Evolutionary conservation across 768 basidiomycete species (phyloP).

Genomic region (Candolleomyces aberdarensis): DNA sequence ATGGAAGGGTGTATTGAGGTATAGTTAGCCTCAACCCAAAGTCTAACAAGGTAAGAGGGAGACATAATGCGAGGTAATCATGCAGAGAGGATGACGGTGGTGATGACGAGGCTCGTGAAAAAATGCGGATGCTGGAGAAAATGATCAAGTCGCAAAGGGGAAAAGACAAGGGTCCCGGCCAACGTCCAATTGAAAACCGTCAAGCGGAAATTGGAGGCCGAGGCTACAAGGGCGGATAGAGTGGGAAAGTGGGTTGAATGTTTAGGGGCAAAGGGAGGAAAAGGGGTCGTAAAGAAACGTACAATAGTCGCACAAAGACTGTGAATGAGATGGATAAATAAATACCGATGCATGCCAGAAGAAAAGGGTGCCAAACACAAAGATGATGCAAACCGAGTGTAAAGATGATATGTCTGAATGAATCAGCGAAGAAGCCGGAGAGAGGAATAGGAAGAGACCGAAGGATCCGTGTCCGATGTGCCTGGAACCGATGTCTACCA

Average conservation of each 20-base stretch:
- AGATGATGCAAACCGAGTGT: not conserved
- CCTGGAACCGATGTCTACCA: constrained; percentile 46
- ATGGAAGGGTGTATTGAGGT: too few relatives aligned
- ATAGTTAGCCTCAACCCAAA: too few relatives aligned
- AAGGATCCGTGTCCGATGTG: constrained; percentile 5
- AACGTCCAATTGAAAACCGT: too few relatives aligned
- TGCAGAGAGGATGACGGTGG: too few relatives aligned
- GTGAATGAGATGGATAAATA: not conserved
- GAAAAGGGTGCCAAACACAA: not conserved
- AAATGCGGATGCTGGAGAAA: too few relatives aligned
- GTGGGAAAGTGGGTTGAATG: not conserved
- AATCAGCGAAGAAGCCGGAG: constrained; percentile 2
- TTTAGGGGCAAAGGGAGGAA: not conserved
- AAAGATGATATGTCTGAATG: not conserved
- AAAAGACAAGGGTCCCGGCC: too few relatives aligned
- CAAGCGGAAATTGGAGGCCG: not conserved
- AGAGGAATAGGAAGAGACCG: not conserved
- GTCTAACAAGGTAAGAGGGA: too few relatives aligned
- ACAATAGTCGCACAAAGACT: not conserved
- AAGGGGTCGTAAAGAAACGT: not conserved
- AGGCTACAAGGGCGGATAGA: not conserved
- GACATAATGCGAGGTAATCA: too few relatives aligned
- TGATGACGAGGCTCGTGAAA: too few relatives aligned
- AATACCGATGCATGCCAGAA: not conserved
- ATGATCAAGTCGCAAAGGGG: too few relatives aligned